Conservation (phyloP, 192 early-diverging fungal genomes). For the Mortierella hygrophila region DNA sequence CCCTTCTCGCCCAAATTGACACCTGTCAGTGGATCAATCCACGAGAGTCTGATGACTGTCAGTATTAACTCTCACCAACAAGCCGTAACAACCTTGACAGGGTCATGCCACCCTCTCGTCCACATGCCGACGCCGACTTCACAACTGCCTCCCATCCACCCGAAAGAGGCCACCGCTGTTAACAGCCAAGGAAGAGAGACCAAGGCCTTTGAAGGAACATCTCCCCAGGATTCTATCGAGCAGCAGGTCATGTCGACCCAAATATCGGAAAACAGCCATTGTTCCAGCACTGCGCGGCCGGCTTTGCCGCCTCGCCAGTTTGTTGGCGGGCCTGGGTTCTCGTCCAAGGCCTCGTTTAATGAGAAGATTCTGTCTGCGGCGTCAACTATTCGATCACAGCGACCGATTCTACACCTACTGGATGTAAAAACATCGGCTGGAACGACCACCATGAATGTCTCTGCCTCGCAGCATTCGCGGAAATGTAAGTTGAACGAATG, state of each 20-base stretch:
- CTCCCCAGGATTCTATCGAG: conserved; percentile 19
- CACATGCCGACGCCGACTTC: not conserved
- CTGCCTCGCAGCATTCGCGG: conserved; percentile 22
- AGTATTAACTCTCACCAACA: not conserved
- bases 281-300: not conserved
- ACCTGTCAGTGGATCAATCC: conserved; percentile 15
- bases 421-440: conserved; percentile 37
- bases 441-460: conserved; percentile 17
- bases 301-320: not conserved
- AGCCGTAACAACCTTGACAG: not conserved
- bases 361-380: conserved; percentile 16
- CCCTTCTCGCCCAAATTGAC: conserved; percentile 10
- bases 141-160: conserved; percentile 19
- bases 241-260: conserved; percentile 47
- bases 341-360: not conserved
- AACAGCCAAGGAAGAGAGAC: not conserved
- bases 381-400: not conserved
- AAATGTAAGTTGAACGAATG: conserved; percentile 18
- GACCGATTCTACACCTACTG: conserved; percentile 31
- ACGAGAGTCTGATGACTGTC: conserved; percentile 13
- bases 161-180: not conserved
- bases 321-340: not conserved
- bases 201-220: not conserved
- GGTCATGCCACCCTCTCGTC: not conserved
- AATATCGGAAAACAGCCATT: conserved; percentile 28